Conservation (phyloP, 495 filamentous ascomycete genomes). For the Xylaria curta region DNA sequence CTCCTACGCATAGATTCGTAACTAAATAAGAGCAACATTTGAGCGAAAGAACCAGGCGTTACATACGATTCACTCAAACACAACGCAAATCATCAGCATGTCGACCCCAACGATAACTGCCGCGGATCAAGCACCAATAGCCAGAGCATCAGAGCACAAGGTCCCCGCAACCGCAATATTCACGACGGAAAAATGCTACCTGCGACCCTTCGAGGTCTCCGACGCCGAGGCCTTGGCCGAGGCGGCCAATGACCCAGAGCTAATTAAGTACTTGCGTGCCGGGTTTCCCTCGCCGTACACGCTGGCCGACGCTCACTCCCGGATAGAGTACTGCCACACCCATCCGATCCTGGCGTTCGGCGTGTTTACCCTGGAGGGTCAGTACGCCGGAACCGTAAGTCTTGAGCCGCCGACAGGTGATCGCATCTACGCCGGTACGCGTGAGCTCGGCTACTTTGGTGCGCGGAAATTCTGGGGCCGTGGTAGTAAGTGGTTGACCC, state of each 20-base stretch:
- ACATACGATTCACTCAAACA: neutral
- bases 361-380: conserved; percentile 40
- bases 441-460: conserved; percentile 51
- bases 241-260: conserved; percentile 39
- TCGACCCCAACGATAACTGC: neutral
- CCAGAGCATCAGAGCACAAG: neutral
- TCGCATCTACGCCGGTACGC: conserved; percentile 40
- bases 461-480: conserved; percentile 46
- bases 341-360: conserved; percentile 28
- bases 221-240: conserved; percentile 39
- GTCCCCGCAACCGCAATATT: conserved; percentile 29
- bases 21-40: neutral
- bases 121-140: neutral
- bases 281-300: conserved; percentile 49
- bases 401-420: conserved; percentile 34
- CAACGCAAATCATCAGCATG: neutral
- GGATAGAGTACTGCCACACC: conserved; percentile 32
- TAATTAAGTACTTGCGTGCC: conserved; percentile 44
- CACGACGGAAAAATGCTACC: conserved; percentile 33
- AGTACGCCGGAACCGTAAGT: conserved; percentile 43
- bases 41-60: too few relatives aligned
- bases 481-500: conserved; percentile 29
- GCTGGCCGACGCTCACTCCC: conserved; percentile 36
- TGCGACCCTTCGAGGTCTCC: conserved; percentile 39
- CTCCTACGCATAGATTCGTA: neutral